Conservation (phyloP, 805 yeast genomes). For the Wickerhamomyces canadensis region DNA sequence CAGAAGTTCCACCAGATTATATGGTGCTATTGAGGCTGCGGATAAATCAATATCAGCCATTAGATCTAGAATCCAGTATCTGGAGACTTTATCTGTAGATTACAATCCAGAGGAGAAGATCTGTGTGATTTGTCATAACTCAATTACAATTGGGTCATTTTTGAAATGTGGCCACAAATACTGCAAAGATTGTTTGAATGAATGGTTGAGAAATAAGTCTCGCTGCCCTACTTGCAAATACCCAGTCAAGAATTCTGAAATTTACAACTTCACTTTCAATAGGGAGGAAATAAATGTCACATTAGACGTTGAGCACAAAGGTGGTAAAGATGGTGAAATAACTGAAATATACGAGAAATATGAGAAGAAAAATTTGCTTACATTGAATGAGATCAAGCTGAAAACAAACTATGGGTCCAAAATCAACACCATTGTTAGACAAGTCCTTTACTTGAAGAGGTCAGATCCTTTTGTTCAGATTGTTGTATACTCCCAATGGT, state of each 20-base stretch:
- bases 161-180: conserved; percentile 91
- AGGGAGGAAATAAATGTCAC: conserved; percentile 46
- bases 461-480: conserved; percentile 56
- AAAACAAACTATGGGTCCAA: conserved; percentile 71
- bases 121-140: conserved; percentile 76
- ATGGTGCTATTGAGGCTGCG: conserved; percentile 9
- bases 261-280: conserved; percentile 65
- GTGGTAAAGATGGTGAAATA: conserved; percentile 9
- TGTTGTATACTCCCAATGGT: conserved; percentile 87
- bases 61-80: conserved; percentile 42
- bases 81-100: conserved; percentile 35
- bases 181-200: conserved; percentile 72
- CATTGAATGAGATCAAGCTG: conserved; percentile 40
- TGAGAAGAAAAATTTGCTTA: conserved; percentile 34
- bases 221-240: conserved; percentile 83
- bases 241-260: conserved; percentile 39
- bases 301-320: conserved; percentile 28
- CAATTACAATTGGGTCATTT: conserved; percentile 69
- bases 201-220: conserved; percentile 57
- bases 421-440: conserved; percentile 75
- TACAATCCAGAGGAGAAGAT: conserved; percentile 27
- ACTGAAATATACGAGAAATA: conserved; percentile 28
- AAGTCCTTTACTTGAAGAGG: conserved; percentile 56
- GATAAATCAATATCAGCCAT: conserved; percentile 17
- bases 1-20: background rate